Percentiles rank a stretch among this genome's conserved stretches.
Conservation (phyloP, 2,329 filamentous ascomycete species). For the Fusarium tuaranense region DNA sequence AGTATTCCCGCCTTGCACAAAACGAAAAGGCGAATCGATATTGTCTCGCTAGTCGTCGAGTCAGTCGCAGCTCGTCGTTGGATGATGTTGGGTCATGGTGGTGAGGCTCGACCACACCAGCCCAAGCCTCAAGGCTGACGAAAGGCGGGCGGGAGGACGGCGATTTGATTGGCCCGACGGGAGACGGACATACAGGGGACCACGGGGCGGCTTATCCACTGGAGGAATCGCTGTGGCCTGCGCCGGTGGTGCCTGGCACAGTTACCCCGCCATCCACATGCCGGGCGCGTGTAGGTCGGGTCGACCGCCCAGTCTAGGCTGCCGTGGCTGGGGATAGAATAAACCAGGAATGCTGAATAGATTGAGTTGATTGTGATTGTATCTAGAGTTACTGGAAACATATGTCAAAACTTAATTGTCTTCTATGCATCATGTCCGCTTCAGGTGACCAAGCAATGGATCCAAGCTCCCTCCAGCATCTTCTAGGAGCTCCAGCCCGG, state of each 20-base stretch:
- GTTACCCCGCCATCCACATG: slow-evolving; percentile 38
- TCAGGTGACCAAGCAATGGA: slow-evolving; percentile 21
- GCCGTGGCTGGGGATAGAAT: background rate
- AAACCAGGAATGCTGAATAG: background rate
- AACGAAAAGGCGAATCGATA: slow-evolving; percentile 7
- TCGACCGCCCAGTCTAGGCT: slow-evolving; percentile 22
- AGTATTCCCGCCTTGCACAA: background rate
- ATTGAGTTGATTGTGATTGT: background rate
- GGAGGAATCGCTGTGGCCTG: slow-evolving; percentile 17
- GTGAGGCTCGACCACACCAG: slow-evolving; percentile 39
- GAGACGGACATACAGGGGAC: slow-evolving; percentile 6
- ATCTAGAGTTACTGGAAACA: background rate
- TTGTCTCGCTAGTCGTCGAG: slow-evolving; percentile 12
- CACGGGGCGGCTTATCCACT: slow-evolving; percentile 15
- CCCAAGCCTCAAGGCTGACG: slow-evolving; percentile 39
- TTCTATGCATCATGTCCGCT: background rate
- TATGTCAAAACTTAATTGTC: background rate
- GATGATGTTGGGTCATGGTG: slow-evolving; percentile 40
- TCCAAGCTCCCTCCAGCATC: slow-evolving; percentile 35
- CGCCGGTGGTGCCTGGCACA: slow-evolving; percentile 3
- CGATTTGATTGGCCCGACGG: slow-evolving; percentile 23
- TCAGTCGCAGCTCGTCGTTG: slow-evolving; percentile 31
- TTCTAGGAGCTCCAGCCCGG: slow-evolving; percentile 40
- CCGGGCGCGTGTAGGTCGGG: slow-evolving; percentile 25
- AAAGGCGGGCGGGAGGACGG: slow-evolving; percentile 19